phyloP scores from a whole-genome alignment of 805 yeast species.

The Zygosaccharomyces rouxii region DNA sequence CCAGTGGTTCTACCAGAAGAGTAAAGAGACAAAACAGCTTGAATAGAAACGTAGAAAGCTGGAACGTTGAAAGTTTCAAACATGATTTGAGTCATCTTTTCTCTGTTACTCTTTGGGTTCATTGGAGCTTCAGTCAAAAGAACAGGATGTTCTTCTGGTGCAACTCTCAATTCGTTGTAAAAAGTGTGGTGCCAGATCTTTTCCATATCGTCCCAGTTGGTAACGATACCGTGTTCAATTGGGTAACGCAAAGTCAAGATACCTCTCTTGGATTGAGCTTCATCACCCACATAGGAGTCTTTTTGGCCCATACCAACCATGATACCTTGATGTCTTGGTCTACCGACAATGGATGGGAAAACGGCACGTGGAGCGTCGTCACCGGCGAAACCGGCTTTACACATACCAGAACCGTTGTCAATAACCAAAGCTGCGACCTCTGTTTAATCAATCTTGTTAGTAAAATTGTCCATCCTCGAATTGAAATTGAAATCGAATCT shows the following conservation, averaged over 20 bases:
- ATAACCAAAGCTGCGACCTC: conserved; percentile 61
- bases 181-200: conserved; percentile 99
- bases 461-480: neutral
- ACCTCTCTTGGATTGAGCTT: conserved; percentile 99
- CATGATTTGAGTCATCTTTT: conserved; percentile 99
- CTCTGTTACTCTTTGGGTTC: conserved; percentile 99
- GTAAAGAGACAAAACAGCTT: conserved; percentile 96
- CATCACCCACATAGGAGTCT: conserved; percentile 99
- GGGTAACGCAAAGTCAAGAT: conserved; percentile 97
- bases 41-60: conserved; percentile 98
- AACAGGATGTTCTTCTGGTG: conserved; percentile 99
- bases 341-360: conserved; percentile 99
- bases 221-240: conserved; percentile 99
- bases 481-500: neutral
- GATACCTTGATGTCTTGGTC: conserved; percentile 99
- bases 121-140: conserved; percentile 99
- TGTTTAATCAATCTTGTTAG: conserved; percentile 14
- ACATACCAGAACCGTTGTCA: conserved; percentile 99
- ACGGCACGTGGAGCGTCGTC: conserved; percentile 99
- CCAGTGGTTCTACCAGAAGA: conserved; percentile 99
- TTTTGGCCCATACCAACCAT: conserved; percentile 99
- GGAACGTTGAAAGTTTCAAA: conserved; percentile 99
- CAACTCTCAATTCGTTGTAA: conserved; percentile 99
- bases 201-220: conserved; percentile 99
- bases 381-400: conserved; percentile 99